These are phyloP conservation scores for Calycina herbarum DNA, from an alignment of 2,329 filamentous ascomycete genomes.

Conservation along the genomic window DNA sequence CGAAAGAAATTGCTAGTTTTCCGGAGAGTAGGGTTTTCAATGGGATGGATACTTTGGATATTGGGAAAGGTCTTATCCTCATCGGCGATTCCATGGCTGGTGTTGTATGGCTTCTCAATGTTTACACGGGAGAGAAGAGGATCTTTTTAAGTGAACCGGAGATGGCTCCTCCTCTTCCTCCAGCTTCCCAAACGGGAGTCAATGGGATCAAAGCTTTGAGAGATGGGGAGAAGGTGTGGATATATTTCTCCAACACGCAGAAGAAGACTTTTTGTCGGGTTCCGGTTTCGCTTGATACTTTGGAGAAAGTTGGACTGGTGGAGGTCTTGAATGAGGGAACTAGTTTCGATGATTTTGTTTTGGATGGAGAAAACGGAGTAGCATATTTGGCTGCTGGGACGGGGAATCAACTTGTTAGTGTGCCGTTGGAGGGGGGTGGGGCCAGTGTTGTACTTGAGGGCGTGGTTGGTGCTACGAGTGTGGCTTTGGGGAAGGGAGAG, in stretches of 20 bases:
- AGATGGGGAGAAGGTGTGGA: constrained; percentile 10
- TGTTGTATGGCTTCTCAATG: constrained; percentile 33
- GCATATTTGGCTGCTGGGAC: constrained; percentile 19
- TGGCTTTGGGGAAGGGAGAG: constrained; percentile 14
- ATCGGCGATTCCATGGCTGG: constrained; percentile 33
- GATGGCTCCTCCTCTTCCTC: constrained; percentile 18
- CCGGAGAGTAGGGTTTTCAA: constrained; percentile 29
- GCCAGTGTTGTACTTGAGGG: constrained; percentile 9
- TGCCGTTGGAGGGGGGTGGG: constrained; percentile 12
- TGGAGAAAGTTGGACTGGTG: constrained; percentile 14
- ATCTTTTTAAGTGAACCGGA: constrained; percentile 28
- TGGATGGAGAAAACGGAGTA: constrained; percentile 14
- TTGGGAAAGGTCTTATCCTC: constrained; percentile 23
- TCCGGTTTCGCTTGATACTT: constrained; percentile 16
- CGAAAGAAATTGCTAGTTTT: constrained; percentile 24
- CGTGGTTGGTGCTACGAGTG: constrained; percentile 21
- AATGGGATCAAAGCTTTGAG: constrained; percentile 21
- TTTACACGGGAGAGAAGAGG: constrained; percentile 21
- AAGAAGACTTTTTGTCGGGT: constrained; percentile 22
- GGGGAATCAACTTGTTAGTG: constrained; percentile 14
- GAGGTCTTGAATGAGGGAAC: constrained; percentile 17
- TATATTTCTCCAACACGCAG: constrained; percentile 23
- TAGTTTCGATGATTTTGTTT: constrained; percentile 22
- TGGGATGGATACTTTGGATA: constrained; percentile 28
- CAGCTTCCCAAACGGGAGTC: constrained; percentile 12